Evolutionary conservation across 257 asterid genomes (phyloP), one percentile per base, ranked within the genome.

Genomic region (Scutellaria barbata): DNA sequence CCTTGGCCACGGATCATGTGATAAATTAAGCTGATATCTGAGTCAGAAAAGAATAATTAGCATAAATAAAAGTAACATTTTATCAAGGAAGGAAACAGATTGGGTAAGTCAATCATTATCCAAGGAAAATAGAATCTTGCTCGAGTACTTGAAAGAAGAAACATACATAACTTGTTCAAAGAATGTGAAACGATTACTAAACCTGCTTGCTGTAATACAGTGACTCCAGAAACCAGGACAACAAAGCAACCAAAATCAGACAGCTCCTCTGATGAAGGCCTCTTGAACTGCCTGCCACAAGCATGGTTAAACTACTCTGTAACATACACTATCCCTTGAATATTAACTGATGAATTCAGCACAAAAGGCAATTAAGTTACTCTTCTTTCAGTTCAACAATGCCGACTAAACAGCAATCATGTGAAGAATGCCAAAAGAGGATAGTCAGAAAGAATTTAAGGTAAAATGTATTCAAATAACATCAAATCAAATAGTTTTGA

Each of bases 1-100:
- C 94, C 96, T 87, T 95, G 99, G 68, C 99, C 99, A 52, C 99
- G 99, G 77, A 95, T 92, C 97, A 95, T 95, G 89, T 95, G 99
- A 84, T 95, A 95, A 79, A 95, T 95, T 78, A 89, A 83, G 86
- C 99, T 95, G 82, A 92, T 92, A 86, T 95, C 99, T 95, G 89
- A 59, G 63, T 47, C 52, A 18, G 75, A 70, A 14, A 80, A 79
- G 50, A 40, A 41, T 37, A 75, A 22, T 45, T 6, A 46, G 61
- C 43, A 69, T 5, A 72, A 52, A 51, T 30, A 46, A 78, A 73
- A 59, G 20, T 37, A 35, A 45, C 39, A 55, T 40, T 40, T 53
- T 59, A 55, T 68, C 39, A 14, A 56, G 48, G 63, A 39, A 40
- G 6, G 35, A 67, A 25, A 40, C 30, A 41, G 17, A 58, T 25